Evolutionary conservation across 148 eudicot species (phyloP).

Genomic region (Vaccinium vitisidaea): DNA sequence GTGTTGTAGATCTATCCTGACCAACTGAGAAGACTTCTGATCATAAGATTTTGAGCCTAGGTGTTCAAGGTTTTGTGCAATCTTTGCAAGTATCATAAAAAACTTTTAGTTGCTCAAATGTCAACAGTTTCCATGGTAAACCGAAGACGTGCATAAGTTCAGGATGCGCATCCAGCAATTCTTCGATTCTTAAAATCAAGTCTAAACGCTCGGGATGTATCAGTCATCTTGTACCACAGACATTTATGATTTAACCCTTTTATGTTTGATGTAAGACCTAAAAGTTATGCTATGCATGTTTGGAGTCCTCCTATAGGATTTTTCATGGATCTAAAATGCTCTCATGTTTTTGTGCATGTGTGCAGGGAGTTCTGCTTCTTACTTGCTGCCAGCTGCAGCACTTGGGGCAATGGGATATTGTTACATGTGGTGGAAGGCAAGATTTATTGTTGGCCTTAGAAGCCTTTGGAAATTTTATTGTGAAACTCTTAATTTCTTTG

Average conservation of each 20-base stretch:
- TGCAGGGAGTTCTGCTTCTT: constrained; percentile 68
- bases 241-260: background rate
- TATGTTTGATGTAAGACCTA: background rate
- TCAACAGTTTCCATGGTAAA: background rate
- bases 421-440: constrained; percentile 98
- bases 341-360: constrained; percentile 11
- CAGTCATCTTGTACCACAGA: background rate
- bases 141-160: background rate
- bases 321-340: constrained; percentile 3
- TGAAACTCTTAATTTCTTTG: background rate
- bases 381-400: constrained; percentile 90
- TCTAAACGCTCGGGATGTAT: background rate
- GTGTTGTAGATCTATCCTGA: constrained; percentile 1
- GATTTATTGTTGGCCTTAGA: constrained; percentile 19
- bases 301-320: background rate
- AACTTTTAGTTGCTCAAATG: background rate
- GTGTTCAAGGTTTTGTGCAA: background rate
- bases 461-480: constrained; percentile 3
- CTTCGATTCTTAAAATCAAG: background rate
- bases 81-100: background rate
- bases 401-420: constrained; percentile 94
- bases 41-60: background rate
- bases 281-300: background rate
- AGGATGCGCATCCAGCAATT: background rate
- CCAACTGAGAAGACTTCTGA: background rate